Evolutionary conservation across 2,329 filamentous ascomycete genomes (phyloP).

Genomic region (Volutella citrinella): DNA sequence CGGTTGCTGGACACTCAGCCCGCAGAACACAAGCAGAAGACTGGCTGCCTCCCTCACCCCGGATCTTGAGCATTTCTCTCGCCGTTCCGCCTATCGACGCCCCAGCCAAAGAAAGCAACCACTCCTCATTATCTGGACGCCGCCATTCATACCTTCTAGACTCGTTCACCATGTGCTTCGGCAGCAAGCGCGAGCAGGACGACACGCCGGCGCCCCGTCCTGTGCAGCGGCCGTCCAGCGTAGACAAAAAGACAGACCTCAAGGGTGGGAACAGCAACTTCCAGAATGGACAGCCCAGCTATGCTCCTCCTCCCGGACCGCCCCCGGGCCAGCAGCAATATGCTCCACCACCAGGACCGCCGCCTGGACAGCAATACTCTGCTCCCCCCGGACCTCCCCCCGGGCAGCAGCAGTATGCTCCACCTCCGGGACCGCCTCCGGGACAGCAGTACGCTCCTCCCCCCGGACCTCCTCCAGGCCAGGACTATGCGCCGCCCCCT

Average conservation of each 20-base stretch:
- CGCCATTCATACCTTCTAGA: no score
- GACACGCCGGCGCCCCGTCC: constrained; percentile 41
- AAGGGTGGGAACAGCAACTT: constrained; percentile 26
- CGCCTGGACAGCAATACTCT: constrained; percentile 18
- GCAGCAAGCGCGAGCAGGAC: constrained; percentile 38
- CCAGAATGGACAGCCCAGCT: constrained; percentile 20
- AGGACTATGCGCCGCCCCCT: constrained; percentile 24
- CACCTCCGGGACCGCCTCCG: constrained; percentile 35
- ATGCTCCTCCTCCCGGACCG: constrained; percentile 20
- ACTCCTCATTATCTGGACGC: no score
- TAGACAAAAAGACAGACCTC: constrained; percentile 25
- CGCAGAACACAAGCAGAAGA: no score
- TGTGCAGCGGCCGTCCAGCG: constrained; percentile 24
- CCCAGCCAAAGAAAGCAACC: no score
- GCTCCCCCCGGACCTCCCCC: constrained; percentile 32
- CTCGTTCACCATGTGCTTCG: constrained; percentile 51
- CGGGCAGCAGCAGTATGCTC: constrained; percentile 21
- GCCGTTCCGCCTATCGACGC: no score
- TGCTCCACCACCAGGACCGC: constrained; percentile 21
- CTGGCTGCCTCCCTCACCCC: no score
- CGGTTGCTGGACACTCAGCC: no score
- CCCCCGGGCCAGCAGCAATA: no score
- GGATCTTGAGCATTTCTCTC: no score
- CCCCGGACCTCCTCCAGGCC: constrained; percentile 31
- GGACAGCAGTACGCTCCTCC: constrained; percentile 31